Percentiles rank a stretch among this genome's conserved stretches.
phyloP scores from a whole-genome alignment of 2,329 filamentous ascomycete genomes.

The Paraconiothyrium brasiliense region DNA sequence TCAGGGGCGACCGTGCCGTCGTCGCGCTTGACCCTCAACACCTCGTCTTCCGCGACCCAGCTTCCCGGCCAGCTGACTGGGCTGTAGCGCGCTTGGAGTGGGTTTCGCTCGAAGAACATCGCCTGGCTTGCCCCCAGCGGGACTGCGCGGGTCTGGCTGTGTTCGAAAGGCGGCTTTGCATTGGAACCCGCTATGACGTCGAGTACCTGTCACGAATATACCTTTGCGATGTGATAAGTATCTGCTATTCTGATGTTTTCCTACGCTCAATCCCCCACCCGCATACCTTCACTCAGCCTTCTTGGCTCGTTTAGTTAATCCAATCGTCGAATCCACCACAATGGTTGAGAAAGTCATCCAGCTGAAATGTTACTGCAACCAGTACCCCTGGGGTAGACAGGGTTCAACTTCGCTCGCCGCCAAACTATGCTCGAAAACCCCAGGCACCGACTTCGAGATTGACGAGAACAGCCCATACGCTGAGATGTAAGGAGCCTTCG shows the following conservation, averaged over 20 bases:
- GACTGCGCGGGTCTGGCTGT: background rate
- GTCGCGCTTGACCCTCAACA: background rate
- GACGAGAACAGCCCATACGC: conserved; percentile 71
- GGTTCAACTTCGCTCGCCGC: conserved; percentile 73
- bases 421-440: conserved; percentile 70
- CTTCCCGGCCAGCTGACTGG: background rate
- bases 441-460: conserved; percentile 69
- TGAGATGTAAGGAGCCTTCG: conserved; percentile 57
- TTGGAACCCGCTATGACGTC: conserved; percentile 42
- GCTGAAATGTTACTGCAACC: conserved; percentile 64
- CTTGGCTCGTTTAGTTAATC: background rate
- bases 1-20: background rate
- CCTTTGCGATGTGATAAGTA: conserved; percentile 13
- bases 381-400: conserved; percentile 77
- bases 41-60: background rate
- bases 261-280: background rate
- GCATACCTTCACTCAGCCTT: background rate
- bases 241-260: conserved; percentile 13
- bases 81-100: background rate
- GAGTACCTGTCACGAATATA: conserved; percentile 34
- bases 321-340: conserved; percentile 16
- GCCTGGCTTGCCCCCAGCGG: background rate
- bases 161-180: background rate
- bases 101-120: background rate
- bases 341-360: conserved; percentile 64